Conservation (phyloP, 2,329 filamentous ascomycete species). For the Penicillium sp. region DNA sequence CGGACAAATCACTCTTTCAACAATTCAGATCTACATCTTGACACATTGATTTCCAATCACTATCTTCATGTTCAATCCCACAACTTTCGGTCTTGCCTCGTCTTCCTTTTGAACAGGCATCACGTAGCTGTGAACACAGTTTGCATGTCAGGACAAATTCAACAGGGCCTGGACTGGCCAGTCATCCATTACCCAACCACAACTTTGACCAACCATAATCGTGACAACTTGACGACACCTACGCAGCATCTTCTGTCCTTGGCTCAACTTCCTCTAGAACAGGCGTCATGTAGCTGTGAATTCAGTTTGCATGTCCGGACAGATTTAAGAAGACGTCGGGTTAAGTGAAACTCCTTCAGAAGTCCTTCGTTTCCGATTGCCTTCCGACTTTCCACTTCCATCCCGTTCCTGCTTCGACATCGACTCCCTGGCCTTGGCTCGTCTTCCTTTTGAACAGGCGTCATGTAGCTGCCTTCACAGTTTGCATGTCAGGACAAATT, state of each 20-base stretch:
- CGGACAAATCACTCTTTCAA: neutral
- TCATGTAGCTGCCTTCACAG: too few species aligned
- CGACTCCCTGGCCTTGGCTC: too few species aligned
- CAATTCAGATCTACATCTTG: neutral
- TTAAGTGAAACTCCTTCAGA: too few species aligned
- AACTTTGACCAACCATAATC: neutral
- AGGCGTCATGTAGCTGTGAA: neutral
- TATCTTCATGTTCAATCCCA: neutral
- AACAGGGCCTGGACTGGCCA: neutral
- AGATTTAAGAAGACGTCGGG: neutral
- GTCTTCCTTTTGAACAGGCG: too few species aligned
- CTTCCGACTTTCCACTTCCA: too few species aligned
- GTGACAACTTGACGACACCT: neutral
- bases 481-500: too few species aligned
- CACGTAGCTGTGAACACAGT: neutral
- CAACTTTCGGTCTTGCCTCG: neutral
- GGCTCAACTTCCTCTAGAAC: neutral
- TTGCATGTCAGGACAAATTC: neutral
- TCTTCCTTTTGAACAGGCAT: neutral
- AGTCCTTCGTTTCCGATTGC: too few species aligned
- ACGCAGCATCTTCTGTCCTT: neutral
- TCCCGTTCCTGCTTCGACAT: too few species aligned
- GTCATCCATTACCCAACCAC: neutral
- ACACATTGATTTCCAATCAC: neutral
- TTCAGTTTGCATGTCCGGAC: neutral